These are phyloP conservation scores for Dispira parvispora DNA, from an alignment of 192 early-diverging fungal species.

Conservation along the genomic window DNA sequence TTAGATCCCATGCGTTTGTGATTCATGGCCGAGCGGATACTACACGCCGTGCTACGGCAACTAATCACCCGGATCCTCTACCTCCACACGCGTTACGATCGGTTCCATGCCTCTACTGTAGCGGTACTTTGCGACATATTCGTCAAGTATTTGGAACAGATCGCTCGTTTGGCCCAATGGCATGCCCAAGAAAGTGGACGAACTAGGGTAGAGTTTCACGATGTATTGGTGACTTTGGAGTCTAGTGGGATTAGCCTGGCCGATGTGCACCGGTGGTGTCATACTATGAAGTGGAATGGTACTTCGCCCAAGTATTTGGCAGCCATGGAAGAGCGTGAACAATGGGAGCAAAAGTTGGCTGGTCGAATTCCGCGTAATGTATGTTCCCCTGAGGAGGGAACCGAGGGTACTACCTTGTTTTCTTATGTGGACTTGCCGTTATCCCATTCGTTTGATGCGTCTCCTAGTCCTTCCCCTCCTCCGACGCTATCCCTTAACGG, in stretches of 20 bases:
- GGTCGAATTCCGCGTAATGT: too few species aligned
- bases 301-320: not conserved
- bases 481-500: too few species aligned
- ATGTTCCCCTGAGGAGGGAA: too few species aligned
- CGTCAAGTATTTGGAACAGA: not conserved
- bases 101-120: not conserved
- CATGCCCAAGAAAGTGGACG: not conserved
- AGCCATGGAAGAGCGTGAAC: not conserved
- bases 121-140: conserved; percentile 3
- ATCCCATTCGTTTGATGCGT: too few species aligned
- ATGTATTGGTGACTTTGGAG: conserved; percentile 1
- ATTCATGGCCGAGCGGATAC: conserved; percentile 8
- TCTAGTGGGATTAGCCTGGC: not conserved
- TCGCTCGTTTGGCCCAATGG: conserved; percentile 3
- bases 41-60: conserved; percentile 3
- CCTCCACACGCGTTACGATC: conserved; percentile 9
- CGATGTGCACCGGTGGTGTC: conserved; percentile 1
- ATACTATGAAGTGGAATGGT: not conserved
- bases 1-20: not conserved
- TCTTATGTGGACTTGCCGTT: too few species aligned
- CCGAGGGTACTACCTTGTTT: too few species aligned
- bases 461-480: too few species aligned
- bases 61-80: conserved; percentile 3
- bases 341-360: too few species aligned
- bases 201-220: not conserved